Evolutionary conservation across 306 rosid genomes (phyloP), one percentile per base, ranked within the genome.

Genomic region (Medicago arabica): DNA sequence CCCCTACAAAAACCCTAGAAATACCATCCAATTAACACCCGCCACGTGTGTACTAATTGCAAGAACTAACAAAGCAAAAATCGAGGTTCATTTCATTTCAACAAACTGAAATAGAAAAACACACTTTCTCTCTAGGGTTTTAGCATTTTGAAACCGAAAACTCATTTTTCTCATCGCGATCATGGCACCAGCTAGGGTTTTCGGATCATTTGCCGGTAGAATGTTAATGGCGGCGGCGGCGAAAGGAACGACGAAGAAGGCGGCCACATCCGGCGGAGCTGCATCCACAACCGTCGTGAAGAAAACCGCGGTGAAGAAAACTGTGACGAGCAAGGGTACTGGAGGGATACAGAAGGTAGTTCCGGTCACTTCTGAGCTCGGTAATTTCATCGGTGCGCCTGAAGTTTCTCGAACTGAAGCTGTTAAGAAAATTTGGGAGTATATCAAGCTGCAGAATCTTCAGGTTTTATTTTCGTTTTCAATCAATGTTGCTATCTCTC

Each of bases 341-440:
- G 1, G 36, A 0, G 89, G 83, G 12, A 72, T 85, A 39, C 84
- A 79, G 78, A 85, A 85, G 78, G 72, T 73, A 17, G 82, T 85
- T 13, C 89, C 86, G 40, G 86, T 85, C 8, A 79, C 86, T 72
- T 78, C 89, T 5, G 81, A 82, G 69, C 89, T 85, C 28, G 85
- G 89, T 0, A 72, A 43, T 17, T 85, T 85, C 73, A 43, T 85
- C 54, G 86, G 86, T 15, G 28, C 86, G 6, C 18, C 83, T 63
- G 25, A 85, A 38, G 75, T 79, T 15, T 85, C 86, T 2, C 73
- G 89, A 38, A 74, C 83, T 7, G 84, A 64, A 3, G 89, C 89
- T 4, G 78, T 86, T 19, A 86, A 86, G 44, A 76, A 59, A 77
- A 83, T 86, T 5, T 86, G 89, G 89, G 83, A 80, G 1, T 66